A percentile compares a stretch with the other conserved stretches of the same genome.
Evolutionary conservation across 1,139 yeast genomes (phyloP).

Genomic region (Saccharomyces hybrid): DNA sequence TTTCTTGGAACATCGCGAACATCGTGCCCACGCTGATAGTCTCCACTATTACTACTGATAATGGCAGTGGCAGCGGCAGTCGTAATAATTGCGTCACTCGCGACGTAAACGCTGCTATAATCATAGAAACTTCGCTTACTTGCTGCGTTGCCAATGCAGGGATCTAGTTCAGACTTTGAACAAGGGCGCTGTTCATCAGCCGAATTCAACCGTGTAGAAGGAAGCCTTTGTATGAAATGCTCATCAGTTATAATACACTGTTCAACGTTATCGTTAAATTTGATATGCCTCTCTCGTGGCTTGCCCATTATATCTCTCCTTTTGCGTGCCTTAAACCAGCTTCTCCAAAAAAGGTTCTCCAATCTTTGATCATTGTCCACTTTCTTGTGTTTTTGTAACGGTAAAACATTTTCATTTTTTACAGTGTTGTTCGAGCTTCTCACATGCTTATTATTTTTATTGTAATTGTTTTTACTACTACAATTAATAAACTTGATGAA

Average conservation of each 20-base stretch:
- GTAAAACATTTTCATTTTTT: not conserved
- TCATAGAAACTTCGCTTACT: not conserved
- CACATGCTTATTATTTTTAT: constrained; percentile 1
- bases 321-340: constrained; percentile 4
- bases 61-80: not conserved
- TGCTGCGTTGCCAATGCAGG: not conserved
- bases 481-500: constrained; percentile 3
- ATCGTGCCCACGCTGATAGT: not conserved
- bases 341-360: constrained; percentile 12
- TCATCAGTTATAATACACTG: not conserved
- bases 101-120: not conserved
- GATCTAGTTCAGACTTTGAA: not conserved
- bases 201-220: not conserved
- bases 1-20: not conserved
- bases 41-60: not conserved
- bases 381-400: not conserved
- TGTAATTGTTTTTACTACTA: not conserved
- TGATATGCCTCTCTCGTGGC: not conserved
- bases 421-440: not conserved
- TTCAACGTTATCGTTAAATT: not conserved
- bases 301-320: not conserved
- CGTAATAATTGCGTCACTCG: not conserved
- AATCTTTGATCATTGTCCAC: constrained; percentile 4
- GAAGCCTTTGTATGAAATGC: not conserved
- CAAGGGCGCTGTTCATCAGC: not conserved